Evolutionary conservation across 257 asterid species (phyloP), one percentile per base, ranked within the genome.

Genomic region (Datura wrightii): DNA sequence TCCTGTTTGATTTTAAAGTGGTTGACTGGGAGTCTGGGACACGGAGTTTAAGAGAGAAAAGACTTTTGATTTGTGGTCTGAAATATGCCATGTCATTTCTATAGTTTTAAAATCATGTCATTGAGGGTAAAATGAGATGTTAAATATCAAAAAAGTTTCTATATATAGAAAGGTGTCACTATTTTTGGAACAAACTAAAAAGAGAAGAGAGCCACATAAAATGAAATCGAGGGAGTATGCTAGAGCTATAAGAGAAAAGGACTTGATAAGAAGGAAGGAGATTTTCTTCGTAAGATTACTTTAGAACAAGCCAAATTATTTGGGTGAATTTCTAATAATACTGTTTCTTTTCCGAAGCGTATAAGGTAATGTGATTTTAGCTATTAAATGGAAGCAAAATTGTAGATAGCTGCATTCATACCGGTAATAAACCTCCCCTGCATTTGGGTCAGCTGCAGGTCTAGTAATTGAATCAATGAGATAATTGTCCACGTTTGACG

Each of bases 371-470:
- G 6, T 31, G n/a, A 41, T 42, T 13, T 56, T 66, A 39, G 71
- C 39, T 59, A 80, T 59, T 18, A 19, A 41, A 14, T 63, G 4
- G 42, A 39, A 80, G 76, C 34, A 58, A 62, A 19, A 72, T 0
- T 13, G 50, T 16, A 55, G 41, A 16, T n/a, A 46, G 46, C 54
- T 63, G 18, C 3, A 60, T 58, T 8, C 83, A 39, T 90, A 94
- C 99, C 99, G 92, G 90, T 91, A 96, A 86, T 96, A 96, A 84
- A 96, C 99, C 91, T 96, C 98, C 41, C 97, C 94, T 16, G 99
- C 97, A 87, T 96, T 91, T 50, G 98, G 98, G 83, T 96, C 99
- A 83, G 90, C 91, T 34, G 99, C 94, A 31, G 99, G 99, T 79
- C 70, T 89, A 2, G 91, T 94, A 46, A 96, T 96, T 83, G 98